These are phyloP conservation scores for Hygrophila difformis DNA, from an alignment of 257 asterid genomes.

Conservation along the genomic window DNA sequence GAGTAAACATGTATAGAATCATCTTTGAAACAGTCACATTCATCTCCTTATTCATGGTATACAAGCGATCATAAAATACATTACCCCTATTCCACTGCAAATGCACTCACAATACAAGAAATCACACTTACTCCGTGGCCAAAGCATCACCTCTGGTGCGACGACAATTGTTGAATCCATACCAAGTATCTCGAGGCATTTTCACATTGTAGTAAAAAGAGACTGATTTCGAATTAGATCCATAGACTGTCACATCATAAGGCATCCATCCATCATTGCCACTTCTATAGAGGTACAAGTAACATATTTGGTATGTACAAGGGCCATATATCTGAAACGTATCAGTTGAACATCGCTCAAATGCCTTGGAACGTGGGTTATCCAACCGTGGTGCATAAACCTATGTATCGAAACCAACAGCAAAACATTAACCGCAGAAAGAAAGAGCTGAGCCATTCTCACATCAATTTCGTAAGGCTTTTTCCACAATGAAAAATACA, in stretches of 20 bases:
- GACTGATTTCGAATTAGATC: conserved; percentile 39
- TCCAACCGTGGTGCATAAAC: conserved; percentile 85
- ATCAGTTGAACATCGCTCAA: conserved; percentile 79
- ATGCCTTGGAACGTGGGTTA: conserved; percentile 54
- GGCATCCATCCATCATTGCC: conserved; percentile 95
- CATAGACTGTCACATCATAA: conserved; percentile 53
- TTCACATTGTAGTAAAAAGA: conserved; percentile 54
- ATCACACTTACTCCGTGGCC: neutral
- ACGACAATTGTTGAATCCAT: conserved; percentile 55
- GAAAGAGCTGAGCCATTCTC: neutral
- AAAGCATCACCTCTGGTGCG: neutral
- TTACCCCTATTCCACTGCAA: too few relatives aligned
- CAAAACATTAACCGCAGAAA: neutral
- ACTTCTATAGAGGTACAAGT: conserved; percentile 76
- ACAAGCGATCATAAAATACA: too few relatives aligned
- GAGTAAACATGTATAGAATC: too few relatives aligned
- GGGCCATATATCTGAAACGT: conserved; percentile 66
- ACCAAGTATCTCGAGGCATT: conserved; percentile 66
- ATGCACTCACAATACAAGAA: neutral
- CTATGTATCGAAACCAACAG: conserved; percentile 23
- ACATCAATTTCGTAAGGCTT: too few relatives aligned
- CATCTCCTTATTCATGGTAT: too few relatives aligned
- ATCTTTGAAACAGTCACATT: too few relatives aligned
- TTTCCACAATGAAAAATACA: too few relatives aligned
- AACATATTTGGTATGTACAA: conserved; percentile 85